Conservation (phyloP, 164 flowering plant species). For the Malania oleifera region DNA sequence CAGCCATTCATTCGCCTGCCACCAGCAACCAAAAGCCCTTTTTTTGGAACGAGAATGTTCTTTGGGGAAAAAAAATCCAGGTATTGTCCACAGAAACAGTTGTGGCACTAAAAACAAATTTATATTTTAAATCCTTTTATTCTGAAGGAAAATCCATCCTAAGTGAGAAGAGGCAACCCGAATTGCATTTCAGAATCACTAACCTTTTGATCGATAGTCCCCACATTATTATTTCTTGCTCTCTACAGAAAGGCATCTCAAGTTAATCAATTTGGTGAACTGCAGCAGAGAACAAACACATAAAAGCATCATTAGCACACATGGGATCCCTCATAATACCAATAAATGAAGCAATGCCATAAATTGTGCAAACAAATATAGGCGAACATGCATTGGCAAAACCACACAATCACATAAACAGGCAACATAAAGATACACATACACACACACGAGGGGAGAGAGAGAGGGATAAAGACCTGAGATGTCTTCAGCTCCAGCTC, state of each 20-base stretch:
- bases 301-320: neutral
- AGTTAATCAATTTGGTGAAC: conserved; percentile 67
- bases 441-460: neutral
- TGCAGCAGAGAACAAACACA: conserved; percentile 26
- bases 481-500: conserved; percentile 90
- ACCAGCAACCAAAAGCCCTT: no score
- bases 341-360: neutral
- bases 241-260: conserved; percentile 32
- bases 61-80: no score
- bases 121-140: no score
- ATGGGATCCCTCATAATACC: neutral
- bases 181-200: conserved; percentile 1
- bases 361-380: neutral
- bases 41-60: no score
- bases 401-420: neutral
- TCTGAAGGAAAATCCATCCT: neutral
- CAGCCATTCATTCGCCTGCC: no score
- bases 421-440: neutral
- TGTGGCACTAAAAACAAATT: no score
- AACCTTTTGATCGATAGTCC: conserved; percentile 15
- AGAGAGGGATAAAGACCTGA: conserved; percentile 47
- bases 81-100: no score
- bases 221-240: conserved; percentile 15
- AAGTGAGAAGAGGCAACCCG: neutral
- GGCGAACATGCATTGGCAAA: neutral